Conservation (phyloP, 805 yeast species). For the Barnettozyma salicaria region DNA sequence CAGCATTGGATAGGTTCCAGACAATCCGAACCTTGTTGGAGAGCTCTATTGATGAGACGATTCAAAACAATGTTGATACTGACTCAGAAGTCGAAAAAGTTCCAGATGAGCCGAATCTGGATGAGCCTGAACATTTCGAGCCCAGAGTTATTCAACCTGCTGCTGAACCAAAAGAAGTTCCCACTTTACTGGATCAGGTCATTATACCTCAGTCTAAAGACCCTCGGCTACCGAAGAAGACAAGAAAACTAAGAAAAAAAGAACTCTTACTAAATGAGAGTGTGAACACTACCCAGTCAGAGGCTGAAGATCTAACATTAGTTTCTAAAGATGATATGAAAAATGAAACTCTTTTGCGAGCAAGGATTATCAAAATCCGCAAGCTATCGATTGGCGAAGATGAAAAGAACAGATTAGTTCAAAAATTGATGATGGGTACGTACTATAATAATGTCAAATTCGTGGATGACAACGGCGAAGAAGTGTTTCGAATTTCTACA, state of each 20-base stretch:
- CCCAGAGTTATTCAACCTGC: constrained; percentile 51
- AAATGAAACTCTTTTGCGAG: constrained; percentile 34
- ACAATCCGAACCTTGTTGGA: constrained; percentile 28
- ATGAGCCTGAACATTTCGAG: constrained; percentile 41
- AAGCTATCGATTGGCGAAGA: constrained; percentile 19
- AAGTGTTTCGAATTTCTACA: constrained; percentile 23
- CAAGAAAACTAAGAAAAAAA: constrained; percentile 7
- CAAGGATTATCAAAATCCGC: constrained; percentile 39
- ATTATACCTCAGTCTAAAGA: constrained; percentile 42
- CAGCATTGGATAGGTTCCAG: constrained; percentile 49
- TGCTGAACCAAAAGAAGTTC: constrained; percentile 40
- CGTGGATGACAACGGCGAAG: constrained; percentile 24
- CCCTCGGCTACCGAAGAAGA: constrained; percentile 17
- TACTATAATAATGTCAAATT: constrained; percentile 44
- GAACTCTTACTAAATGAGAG: neutral
- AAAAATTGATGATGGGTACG: constrained; percentile 64
- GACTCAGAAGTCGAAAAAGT: constrained; percentile 35
- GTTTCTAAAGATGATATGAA: constrained; percentile 18
- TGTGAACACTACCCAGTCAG: constrained; percentile 10
- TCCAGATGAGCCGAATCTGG: constrained; percentile 19
- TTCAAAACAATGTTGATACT: constrained; percentile 26
- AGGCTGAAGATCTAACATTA: constrained; percentile 16
- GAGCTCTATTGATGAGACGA: constrained; percentile 26
- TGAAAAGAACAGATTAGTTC: constrained; percentile 37
- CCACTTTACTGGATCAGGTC: constrained; percentile 42